These are phyloP conservation scores for Stachybotrys chlorohalonatus DNA, from an alignment of 2,329 filamentous ascomycete genomes.

Conservation along the genomic window DNA sequence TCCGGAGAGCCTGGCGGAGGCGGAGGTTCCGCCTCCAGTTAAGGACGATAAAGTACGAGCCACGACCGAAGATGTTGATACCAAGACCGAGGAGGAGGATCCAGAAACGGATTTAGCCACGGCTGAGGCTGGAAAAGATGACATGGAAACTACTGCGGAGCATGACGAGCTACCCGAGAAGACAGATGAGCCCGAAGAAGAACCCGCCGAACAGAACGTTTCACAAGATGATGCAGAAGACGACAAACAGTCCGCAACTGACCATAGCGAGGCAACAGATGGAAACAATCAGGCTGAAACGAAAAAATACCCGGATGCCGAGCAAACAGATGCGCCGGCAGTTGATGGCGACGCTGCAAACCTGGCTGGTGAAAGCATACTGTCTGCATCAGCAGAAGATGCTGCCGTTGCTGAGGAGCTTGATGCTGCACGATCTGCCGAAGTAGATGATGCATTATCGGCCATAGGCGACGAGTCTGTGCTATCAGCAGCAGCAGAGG, in stretches of 20 bases:
- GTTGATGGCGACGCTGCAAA: not conserved
- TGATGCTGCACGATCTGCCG: not conserved
- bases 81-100: not conserved
- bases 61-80: not conserved
- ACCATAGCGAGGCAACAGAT: too few relatives aligned
- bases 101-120: not conserved
- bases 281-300: too few relatives aligned
- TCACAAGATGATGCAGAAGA: not conserved
- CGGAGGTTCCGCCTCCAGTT: not conserved
- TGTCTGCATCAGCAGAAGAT: not conserved
- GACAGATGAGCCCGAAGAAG: too few relatives aligned
- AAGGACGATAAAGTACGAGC: not conserved
- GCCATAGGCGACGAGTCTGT: not conserved
- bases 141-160: not conserved
- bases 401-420: too few relatives aligned
- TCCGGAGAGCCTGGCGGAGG: conserved; percentile 1
- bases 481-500: not conserved
- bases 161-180: not conserved
- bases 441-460: not conserved
- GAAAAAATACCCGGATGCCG: not conserved
- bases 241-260: not conserved
- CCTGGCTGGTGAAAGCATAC: not conserved
- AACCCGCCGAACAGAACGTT: too few relatives aligned
- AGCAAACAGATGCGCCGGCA: not conserved
- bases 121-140: not conserved